A percentile compares a stretch with the other conserved stretches of the same genome.
Conservation (phyloP, 129 eudicot species). For the Tanacetum coccineum region DNA sequence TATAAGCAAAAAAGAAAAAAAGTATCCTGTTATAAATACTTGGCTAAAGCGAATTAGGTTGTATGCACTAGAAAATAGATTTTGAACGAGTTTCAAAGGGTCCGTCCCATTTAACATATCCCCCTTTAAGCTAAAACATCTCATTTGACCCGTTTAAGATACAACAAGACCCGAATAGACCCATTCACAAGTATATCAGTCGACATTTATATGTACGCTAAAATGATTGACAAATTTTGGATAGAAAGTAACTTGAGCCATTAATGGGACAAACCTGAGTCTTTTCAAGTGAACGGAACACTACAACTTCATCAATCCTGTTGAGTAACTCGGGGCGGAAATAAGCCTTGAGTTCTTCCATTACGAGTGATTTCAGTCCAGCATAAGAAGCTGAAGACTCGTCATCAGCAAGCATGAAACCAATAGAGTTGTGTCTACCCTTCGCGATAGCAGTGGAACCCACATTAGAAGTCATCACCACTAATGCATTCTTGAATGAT, state of each 20-base stretch:
- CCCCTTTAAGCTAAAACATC: not conserved
- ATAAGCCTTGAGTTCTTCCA: slow-evolving; percentile 75
- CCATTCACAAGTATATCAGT: not conserved
- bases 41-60: not conserved
- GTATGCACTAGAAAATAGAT: not conserved
- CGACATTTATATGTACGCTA: not conserved
- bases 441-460: slow-evolving; percentile 80
- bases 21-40: not conserved
- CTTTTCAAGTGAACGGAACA: slow-evolving; percentile 78
- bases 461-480: slow-evolving; percentile 89
- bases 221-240: not conserved
- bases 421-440: slow-evolving; percentile 59
- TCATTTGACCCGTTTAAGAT: not conserved
- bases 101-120: not conserved
- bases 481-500: slow-evolving; percentile 77
- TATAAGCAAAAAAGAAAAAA: not conserved
- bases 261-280: slow-evolving; percentile 57
- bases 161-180: not conserved
- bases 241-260: not conserved
- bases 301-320: slow-evolving; percentile 86
- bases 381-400: slow-evolving; percentile 59
- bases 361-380: slow-evolving; percentile 66
- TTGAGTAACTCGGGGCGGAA: slow-evolving; percentile 86
- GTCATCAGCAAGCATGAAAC: slow-evolving; percentile 49
- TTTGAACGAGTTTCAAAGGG: not conserved